Conservation (phyloP, 1,139 yeast species). For the Suhomyces anneliseae region DNA sequence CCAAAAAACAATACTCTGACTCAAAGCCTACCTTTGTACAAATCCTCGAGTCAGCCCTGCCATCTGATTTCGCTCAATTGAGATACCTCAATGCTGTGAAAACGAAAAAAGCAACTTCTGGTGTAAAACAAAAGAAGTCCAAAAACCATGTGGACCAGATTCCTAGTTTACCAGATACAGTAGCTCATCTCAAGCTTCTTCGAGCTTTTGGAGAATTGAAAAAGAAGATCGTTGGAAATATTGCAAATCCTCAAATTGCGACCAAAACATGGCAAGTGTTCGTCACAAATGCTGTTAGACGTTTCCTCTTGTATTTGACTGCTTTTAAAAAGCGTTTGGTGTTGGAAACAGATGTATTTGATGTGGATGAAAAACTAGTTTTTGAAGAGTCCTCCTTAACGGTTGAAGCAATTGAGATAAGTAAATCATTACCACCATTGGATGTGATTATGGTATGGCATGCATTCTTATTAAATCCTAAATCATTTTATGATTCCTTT, state of each 20-base stretch:
- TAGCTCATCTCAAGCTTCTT: constrained; percentile 34
- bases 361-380: neutral
- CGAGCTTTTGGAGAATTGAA: constrained; percentile 29
- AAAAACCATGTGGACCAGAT: constrained; percentile 4
- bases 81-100: neutral
- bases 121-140: neutral
- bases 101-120: neutral
- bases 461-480: constrained; percentile 30
- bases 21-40: neutral
- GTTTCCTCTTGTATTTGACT: constrained; percentile 30
- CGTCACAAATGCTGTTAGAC: constrained; percentile 28
- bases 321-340: constrained; percentile 13
- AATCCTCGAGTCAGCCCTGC: neutral
- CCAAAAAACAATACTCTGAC: too few relatives aligned
- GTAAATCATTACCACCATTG: constrained; percentile 28
- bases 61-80: neutral
- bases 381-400: neutral
- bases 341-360: neutral
- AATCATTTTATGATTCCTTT: constrained; percentile 29
- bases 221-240: constrained; percentile 11
- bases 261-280: constrained; percentile 28
- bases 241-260: constrained; percentile 11
- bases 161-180: constrained; percentile 14
- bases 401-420: neutral
- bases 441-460: constrained; percentile 47